Conservation (phyloP, 805 yeast genomes). For the Lipomyces kockii region DNA sequence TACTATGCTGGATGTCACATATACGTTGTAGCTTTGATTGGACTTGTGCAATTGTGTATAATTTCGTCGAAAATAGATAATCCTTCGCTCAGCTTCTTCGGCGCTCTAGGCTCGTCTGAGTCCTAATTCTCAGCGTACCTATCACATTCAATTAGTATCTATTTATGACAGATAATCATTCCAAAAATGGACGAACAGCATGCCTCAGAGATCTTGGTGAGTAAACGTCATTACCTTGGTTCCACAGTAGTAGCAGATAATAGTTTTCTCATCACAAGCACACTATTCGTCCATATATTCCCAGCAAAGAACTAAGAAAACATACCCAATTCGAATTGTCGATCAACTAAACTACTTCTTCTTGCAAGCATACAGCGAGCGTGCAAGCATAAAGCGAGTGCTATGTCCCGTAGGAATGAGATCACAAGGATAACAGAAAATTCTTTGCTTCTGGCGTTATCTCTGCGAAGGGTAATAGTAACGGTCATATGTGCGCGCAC, state of each 20-base stretch:
- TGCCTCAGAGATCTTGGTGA: slow-evolving; percentile 34
- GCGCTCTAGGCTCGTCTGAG: no score
- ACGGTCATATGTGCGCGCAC: no score
- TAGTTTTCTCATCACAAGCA: slow-evolving; percentile 24
- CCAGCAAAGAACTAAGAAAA: background rate
- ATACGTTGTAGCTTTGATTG: no score
- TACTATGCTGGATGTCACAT: no score
- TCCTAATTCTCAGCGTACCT: background rate
- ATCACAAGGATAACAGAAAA: no score
- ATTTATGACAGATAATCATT: background rate
- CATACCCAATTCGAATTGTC: background rate
- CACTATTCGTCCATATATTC: background rate
- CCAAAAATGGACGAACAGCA: background rate
- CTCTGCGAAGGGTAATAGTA: no score
- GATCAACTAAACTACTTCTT: background rate
- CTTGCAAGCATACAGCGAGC: background rate
- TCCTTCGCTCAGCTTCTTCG: no score
- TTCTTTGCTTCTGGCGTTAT: no score
- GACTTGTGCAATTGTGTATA: no score
- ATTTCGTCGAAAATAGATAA: no score
- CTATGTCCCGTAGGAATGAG: no score
- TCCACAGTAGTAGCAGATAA: slow-evolving; percentile 28
- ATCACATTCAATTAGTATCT: background rate
- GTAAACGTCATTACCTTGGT: slow-evolving; percentile 23
- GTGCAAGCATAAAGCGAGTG: no score